These are phyloP conservation scores for Metrosideros polymorpha DNA, from an alignment of 441 rosid genomes.

Conservation along the genomic window DNA sequence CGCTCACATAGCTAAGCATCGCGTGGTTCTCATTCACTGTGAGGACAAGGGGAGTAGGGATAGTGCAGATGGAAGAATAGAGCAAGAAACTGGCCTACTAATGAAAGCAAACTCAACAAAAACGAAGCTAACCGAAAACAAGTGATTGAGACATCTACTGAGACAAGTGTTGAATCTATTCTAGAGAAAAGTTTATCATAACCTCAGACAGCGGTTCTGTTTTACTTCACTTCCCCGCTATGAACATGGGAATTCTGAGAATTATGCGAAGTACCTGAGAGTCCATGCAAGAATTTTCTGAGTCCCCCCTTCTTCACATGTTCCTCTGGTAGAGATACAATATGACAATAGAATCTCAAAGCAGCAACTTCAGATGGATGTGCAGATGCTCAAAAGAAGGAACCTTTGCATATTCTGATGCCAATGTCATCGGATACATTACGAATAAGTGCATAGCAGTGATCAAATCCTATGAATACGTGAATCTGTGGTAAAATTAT, in stretches of 20 bases:
- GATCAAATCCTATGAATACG: neutral
- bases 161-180: neutral
- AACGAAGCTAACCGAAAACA: neutral
- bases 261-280: neutral
- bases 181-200: neutral
- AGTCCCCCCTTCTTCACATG: neutral
- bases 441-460: neutral
- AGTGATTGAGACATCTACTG: neutral
- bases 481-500: neutral
- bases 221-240: neutral
- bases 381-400: neutral
- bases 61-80: neutral
- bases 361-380: neutral
- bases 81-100: neutral
- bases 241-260: neutral
- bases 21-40: neutral
- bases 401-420: neutral
- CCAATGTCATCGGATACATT: neutral
- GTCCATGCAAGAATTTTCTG: neutral
- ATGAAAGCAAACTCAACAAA: neutral
- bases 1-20: neutral
- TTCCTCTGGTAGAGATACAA: neutral
- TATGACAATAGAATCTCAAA: neutral
- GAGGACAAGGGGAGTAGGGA: neutral
- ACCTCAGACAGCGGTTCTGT: neutral